Base-by-base conservation (phyloP, 768 basidiomycete species). In the Coprinopsis strossmayeri region DNA sequence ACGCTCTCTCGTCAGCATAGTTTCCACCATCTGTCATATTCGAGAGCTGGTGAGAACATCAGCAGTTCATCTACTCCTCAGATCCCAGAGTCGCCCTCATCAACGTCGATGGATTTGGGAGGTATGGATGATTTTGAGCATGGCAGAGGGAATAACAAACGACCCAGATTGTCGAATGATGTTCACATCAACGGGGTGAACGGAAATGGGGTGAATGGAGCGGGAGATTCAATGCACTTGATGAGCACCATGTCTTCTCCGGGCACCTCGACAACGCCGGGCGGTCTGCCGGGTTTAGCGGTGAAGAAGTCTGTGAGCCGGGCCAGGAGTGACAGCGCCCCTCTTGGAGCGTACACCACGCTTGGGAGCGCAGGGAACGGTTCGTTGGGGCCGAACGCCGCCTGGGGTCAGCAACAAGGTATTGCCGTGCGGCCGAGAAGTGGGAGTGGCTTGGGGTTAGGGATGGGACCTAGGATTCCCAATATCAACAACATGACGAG, bases 251-350 rank as follows among this genome's bases (percentile, higher is more conserved):
- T 68, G 11, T 64, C 66, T 2, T 63, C 66, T 1, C 68, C 68
- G 15, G 69, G 65, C 1, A 59, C 59, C 0, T 63, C 58, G 2
- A 52, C 58, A 20, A 55, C 54, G 1, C 55, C 50, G 34, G 58
- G 53, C 23, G 57, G 45, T 2, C 50, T 60, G 20, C 34, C 59
- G 15, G 58, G 45, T 18, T 46, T 62, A 51, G 52, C 51, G 11
- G 64, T 57, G 51, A 73, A 73, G 63, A 73, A 71, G 60, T 59
- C 69, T 41, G 58, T 28, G 4, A 69, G 73, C 45, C 71, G 83
- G n/a, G 82, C 82, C 26, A 64, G 83, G 57, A 84, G 82, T 57
- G 83, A 86, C 57, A 79, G 77, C 26, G 66, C 84, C 15, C 84
- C 84, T 32, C 63, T 86, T 27, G 82, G 82, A n/a, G n/a, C n/a